phyloP scores from a whole-genome alignment of 345 rosid genomes.

The Gossypium anomalum region DNA sequence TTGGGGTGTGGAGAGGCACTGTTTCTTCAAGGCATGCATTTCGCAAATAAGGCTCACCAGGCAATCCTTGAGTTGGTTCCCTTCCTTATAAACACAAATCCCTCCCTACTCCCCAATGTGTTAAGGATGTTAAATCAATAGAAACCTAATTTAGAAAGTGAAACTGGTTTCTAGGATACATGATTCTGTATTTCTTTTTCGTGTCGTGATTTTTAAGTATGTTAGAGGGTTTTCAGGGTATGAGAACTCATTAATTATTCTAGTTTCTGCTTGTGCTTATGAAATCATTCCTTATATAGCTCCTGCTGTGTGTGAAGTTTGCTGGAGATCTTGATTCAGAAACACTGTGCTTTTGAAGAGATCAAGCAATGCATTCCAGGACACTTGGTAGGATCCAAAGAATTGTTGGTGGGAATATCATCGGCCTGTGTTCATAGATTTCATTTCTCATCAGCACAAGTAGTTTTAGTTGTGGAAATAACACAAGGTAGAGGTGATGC shows the following conservation, averaged over 20 bases:
- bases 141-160: not conserved
- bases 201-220: not conserved
- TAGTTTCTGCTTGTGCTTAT: not conserved
- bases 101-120: not conserved
- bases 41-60: conserved; percentile 79
- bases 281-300: not conserved
- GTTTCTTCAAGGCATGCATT: conserved; percentile 76
- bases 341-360: conserved; percentile 74
- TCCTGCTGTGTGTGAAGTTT: conserved; percentile 40
- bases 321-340: conserved; percentile 86
- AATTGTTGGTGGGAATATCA: conserved; percentile 46
- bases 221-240: not conserved
- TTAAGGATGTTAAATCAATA: not conserved
- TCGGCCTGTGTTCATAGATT: conserved; percentile 22
- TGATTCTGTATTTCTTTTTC: not conserved
- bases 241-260: not conserved
- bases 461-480: not conserved
- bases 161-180: not conserved
- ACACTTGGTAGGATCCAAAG: conserved; percentile 41
- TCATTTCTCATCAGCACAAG: not conserved
- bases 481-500: not conserved
- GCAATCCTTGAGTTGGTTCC: conserved; percentile 27
- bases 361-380: conserved; percentile 61
- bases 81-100: not conserved
- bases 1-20: conserved; percentile 39